A percentile compares a stretch with the other conserved stretches of the same genome.
phyloP scores from a whole-genome alignment of 805 yeast genomes.

The Priceomyces haplophilus region DNA sequence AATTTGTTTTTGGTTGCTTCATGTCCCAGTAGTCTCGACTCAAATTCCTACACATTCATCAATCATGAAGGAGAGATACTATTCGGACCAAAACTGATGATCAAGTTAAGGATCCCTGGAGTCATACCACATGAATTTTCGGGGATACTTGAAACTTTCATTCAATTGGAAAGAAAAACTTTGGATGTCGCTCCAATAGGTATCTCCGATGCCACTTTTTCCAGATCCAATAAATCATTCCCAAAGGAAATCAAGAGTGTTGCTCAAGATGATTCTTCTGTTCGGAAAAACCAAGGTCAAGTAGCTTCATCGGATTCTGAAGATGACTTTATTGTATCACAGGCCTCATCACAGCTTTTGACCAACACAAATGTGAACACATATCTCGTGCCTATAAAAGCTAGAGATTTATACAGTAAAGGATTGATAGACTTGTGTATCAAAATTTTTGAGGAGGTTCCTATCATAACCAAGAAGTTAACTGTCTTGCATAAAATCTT shows the following conservation, averaged over 20 bases:
- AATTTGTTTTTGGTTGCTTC: constrained; percentile 54
- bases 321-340: constrained; percentile 31
- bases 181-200: constrained; percentile 38
- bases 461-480: constrained; percentile 38
- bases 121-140: constrained; percentile 37
- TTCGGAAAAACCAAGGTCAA: constrained; percentile 5
- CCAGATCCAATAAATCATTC: constrained; percentile 19
- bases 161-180: constrained; percentile 29
- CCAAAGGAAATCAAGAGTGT: constrained; percentile 15
- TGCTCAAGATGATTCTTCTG: neutral
- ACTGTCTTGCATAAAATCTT: constrained; percentile 46
- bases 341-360: constrained; percentile 32
- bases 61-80: constrained; percentile 55
- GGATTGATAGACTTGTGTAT: constrained; percentile 38
- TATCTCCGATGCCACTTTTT: constrained; percentile 27
- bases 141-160: constrained; percentile 19
- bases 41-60: constrained; percentile 56
- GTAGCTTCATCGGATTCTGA: constrained; percentile 9
- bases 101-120: constrained; percentile 53
- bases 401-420: constrained; percentile 32
- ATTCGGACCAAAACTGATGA: constrained; percentile 43
- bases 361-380: constrained; percentile 35
- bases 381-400: constrained; percentile 32
- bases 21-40: constrained; percentile 47
- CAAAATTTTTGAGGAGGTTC: constrained; percentile 38